These are phyloP conservation scores for Skeletonema tropicum DNA, from an alignment of 108 stramenopile genomes.

Conservation along the genomic window DNA sequence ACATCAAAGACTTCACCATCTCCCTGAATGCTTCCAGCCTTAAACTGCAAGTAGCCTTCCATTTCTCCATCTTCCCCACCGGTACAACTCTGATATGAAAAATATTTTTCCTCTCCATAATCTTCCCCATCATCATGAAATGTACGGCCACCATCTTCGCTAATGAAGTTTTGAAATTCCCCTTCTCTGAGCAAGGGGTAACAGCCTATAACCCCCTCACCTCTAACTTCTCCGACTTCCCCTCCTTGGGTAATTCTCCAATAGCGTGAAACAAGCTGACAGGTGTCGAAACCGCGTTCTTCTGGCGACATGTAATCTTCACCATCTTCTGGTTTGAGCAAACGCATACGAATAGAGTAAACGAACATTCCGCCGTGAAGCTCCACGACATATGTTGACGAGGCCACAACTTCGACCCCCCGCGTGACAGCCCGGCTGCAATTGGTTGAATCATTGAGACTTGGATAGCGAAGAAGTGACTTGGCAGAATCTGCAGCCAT, in stretches of 20 bases:
- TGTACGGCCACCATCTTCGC: background rate
- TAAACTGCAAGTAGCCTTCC: conserved; percentile 33
- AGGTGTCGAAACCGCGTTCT: conserved; percentile 62
- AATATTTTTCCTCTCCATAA: background rate
- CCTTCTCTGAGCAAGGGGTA: conserved; percentile 60
- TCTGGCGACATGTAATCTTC: conserved; percentile 41
- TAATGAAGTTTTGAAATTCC: conserved; percentile 23
- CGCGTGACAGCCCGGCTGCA: conserved; percentile 59
- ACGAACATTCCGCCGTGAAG: conserved; percentile 33
- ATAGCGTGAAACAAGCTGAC: conserved; percentile 56
- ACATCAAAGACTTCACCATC: conserved; percentile 35
- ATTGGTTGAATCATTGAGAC: conserved; percentile 3
- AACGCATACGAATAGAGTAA: conserved; percentile 57
- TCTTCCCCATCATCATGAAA: background rate
- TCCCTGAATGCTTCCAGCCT: conserved; percentile 13
- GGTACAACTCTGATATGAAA: conserved; percentile 37
- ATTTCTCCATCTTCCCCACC: conserved; percentile 5
- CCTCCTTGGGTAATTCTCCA: conserved; percentile 48
- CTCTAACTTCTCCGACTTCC: conserved; percentile 31
- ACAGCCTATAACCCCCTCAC: conserved; percentile 62
- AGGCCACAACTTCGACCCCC: conserved; percentile 64
- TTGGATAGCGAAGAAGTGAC: conserved; percentile 33
- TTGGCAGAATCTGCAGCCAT: conserved; percentile 5
- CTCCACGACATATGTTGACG: conserved; percentile 41
- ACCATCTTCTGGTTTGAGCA: conserved; percentile 48